A percentile compares a stretch with the other conserved stretches of the same genome.
Conservation (phyloP, 345 rosid genomes). For the Microthlaspi erraticum region DNA sequence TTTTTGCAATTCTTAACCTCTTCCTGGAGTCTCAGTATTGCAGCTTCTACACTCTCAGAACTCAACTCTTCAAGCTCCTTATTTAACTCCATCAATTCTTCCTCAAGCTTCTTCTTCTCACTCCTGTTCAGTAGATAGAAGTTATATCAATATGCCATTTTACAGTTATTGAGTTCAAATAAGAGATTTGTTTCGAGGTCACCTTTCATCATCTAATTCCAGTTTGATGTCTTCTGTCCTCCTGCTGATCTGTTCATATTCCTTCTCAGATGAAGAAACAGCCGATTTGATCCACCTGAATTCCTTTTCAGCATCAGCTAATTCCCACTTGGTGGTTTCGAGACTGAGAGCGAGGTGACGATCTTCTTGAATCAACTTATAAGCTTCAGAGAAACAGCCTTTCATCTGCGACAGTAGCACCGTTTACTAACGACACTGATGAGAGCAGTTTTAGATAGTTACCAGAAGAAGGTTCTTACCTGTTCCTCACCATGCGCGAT, state of each 20-base stretch:
- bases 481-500: slow-evolving; percentile 75
- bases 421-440: slow-evolving; percentile 10
- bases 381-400: slow-evolving; percentile 64
- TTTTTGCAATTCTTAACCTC: slow-evolving; percentile 84
- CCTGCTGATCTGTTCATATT: slow-evolving; percentile 72
- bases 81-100: slow-evolving; percentile 72
- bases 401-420: slow-evolving; percentile 68
- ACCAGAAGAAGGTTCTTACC: slow-evolving; percentile 47
- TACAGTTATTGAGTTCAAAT: not conserved
- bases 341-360: slow-evolving; percentile 62
- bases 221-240: slow-evolving; percentile 57
- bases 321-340: slow-evolving; percentile 77
- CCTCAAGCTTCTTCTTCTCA: slow-evolving; percentile 74
- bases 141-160: not conserved
- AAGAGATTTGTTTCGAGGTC: slow-evolving; percentile 13
- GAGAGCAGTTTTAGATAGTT: not conserved
- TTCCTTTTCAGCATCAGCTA: slow-evolving; percentile 86
- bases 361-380: slow-evolving; percentile 70
- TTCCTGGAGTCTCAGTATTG: slow-evolving; percentile 86
- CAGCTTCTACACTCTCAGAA: slow-evolving; percentile 83
- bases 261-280: slow-evolving; percentile 74
- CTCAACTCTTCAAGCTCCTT: slow-evolving; percentile 63
- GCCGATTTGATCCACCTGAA: slow-evolving; percentile 83
- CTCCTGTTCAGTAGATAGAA: slow-evolving; percentile 49
- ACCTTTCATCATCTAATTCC: slow-evolving; percentile 79